phyloP scores from a whole-genome alignment of 2,329 filamentous ascomycete genomes.

The Leptodontidium sp. region DNA sequence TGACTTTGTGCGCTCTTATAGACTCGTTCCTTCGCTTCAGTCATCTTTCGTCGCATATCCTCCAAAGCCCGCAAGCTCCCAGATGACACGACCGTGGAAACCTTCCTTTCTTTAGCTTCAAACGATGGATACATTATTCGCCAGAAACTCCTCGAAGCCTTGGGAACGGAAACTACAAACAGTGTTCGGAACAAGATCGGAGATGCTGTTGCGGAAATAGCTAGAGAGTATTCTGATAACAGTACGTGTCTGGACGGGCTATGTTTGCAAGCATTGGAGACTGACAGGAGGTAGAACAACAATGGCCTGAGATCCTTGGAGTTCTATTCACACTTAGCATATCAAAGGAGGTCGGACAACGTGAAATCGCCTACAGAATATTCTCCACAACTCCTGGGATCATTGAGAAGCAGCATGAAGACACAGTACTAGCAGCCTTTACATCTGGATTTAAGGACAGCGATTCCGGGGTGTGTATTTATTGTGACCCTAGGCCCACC shows the following conservation, averaged over 20 bases:
- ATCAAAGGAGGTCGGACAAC: slow-evolving; percentile 80
- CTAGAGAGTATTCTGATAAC: slow-evolving; percentile 92
- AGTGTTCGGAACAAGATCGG: slow-evolving; percentile 93
- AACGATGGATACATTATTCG: slow-evolving; percentile 82
- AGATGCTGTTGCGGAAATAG: slow-evolving; percentile 95
- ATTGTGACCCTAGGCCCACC: background rate
- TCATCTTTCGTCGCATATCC: slow-evolving; percentile 93
- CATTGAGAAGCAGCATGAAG: slow-evolving; percentile 95
- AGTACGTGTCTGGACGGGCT: slow-evolving; percentile 62
- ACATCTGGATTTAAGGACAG: slow-evolving; percentile 91
- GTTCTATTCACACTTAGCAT: slow-evolving; percentile 91
- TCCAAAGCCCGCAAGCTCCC: slow-evolving; percentile 85
- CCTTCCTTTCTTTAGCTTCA: slow-evolving; percentile 81
- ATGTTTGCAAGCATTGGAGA: background rate
- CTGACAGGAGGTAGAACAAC: slow-evolving; percentile 65
- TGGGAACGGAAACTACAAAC: slow-evolving; percentile 76
- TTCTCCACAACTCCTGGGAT: slow-evolving; percentile 95
- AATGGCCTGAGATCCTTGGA: slow-evolving; percentile 89
- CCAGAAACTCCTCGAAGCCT: slow-evolving; percentile 80
- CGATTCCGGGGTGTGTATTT: slow-evolving; percentile 71
- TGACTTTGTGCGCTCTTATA: slow-evolving; percentile 50
- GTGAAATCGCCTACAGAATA: slow-evolving; percentile 93
- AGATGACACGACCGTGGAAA: slow-evolving; percentile 76
- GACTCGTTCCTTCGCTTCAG: slow-evolving; percentile 90
- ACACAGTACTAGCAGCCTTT: slow-evolving; percentile 88